phyloP scores from a whole-genome alignment of 768 basidiomycete species.

The Tephrocybe sp. region DNA sequence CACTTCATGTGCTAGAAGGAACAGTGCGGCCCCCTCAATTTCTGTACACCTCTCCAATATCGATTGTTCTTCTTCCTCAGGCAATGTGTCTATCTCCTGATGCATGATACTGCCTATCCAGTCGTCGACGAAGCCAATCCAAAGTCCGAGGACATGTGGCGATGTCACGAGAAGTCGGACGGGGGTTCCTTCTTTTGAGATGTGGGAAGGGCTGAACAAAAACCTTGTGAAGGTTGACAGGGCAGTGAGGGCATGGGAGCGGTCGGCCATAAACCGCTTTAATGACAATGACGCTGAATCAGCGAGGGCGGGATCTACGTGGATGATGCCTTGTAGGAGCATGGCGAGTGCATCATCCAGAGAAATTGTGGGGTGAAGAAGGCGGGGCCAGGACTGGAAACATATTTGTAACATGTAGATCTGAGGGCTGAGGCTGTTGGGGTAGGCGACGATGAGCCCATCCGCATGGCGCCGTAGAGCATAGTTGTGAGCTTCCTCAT shows the following conservation, averaged over 20 bases:
- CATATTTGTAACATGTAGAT: constrained; percentile 74
- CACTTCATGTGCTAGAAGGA: constrained; percentile 64
- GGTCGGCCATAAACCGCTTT: constrained; percentile 70
- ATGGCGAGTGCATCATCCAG: constrained; percentile 70
- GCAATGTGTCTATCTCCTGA: constrained; percentile 37
- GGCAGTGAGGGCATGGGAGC: constrained; percentile 52
- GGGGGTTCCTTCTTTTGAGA: constrained; percentile 64
- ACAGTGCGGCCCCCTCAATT: constrained; percentile 71
- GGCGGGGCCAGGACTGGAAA: constrained; percentile 85
- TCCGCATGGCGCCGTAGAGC: constrained; percentile 70
- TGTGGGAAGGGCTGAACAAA: constrained; percentile 67
- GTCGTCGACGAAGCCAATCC: constrained; percentile 68
- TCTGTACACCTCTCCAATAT: constrained; percentile 52
- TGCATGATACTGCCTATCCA: constrained; percentile 58
- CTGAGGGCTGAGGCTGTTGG: constrained; percentile 54
- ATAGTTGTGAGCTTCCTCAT: constrained; percentile 71
- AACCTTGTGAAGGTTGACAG: constrained; percentile 67
- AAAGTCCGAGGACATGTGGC: constrained; percentile 64
- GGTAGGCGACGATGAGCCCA: constrained; percentile 63
- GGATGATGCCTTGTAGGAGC: constrained; percentile 79
- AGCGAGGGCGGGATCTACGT: constrained; percentile 75
- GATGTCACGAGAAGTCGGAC: constrained; percentile 68
- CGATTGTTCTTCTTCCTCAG: constrained; percentile 42
- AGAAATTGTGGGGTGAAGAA: constrained; percentile 56
- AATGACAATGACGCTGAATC: constrained; percentile 70